These are phyloP conservation scores for Purpureocillium lavendulum DNA, from an alignment of 2,329 filamentous ascomycete species.

Conservation along the genomic window DNA sequence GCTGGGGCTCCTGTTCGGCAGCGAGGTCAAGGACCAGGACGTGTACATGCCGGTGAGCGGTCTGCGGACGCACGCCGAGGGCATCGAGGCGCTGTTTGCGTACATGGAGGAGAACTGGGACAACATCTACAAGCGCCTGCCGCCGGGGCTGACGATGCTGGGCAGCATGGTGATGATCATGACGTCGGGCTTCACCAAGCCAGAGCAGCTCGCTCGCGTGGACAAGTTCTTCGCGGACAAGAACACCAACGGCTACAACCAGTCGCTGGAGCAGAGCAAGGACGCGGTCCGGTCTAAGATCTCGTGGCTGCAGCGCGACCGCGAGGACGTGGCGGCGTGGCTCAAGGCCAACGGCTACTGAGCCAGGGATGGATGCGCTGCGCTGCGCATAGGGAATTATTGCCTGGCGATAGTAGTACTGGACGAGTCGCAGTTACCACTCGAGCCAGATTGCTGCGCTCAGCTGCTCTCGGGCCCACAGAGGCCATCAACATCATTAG, in stretches of 20 bases:
- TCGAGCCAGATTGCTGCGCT: no score
- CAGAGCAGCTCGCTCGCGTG: slow-evolving; percentile 67
- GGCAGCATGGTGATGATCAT: slow-evolving; percentile 76
- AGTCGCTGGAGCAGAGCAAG: slow-evolving; percentile 80
- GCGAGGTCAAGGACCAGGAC: slow-evolving; percentile 88
- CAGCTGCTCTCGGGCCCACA: no score
- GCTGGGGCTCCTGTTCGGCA: slow-evolving; percentile 63
- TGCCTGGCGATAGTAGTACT: no score
- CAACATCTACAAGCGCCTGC: slow-evolving; percentile 69
- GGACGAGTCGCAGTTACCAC: no score
- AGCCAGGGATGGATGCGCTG: not conserved
- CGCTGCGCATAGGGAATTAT: no score
- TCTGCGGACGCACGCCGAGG: slow-evolving; percentile 66
- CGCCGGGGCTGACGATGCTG: slow-evolving; percentile 79
- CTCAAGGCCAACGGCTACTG: slow-evolving; percentile 14
- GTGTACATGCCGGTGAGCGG: slow-evolving; percentile 82
- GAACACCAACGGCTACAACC: slow-evolving; percentile 79
- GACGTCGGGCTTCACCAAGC: slow-evolving; percentile 70
- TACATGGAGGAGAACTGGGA: slow-evolving; percentile 90
- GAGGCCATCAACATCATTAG: no score
- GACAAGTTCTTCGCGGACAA: slow-evolving; percentile 73
- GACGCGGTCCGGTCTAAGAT: slow-evolving; percentile 77
- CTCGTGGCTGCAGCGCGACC: slow-evolving; percentile 16
- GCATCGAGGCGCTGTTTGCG: slow-evolving; percentile 69
- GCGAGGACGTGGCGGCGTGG: slow-evolving; percentile 15